Evolutionary conservation across 805 yeast species (phyloP), one percentile per base, ranked within the genome.

Genomic region (Cyberlindnera galapagoensis): DNA sequence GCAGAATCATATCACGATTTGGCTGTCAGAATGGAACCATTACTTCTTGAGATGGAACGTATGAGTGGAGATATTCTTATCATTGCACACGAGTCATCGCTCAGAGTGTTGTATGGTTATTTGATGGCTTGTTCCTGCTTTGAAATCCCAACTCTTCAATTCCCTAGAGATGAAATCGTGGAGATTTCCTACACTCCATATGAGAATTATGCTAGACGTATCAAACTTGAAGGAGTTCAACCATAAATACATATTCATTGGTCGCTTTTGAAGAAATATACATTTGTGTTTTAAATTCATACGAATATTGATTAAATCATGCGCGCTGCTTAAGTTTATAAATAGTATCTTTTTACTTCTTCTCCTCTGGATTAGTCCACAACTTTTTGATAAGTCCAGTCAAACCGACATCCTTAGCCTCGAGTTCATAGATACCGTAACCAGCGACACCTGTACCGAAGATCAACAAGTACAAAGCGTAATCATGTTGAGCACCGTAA

Each of bases 1-100:
- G 86, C 94, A 0, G 99, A 92, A 60, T 83, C 94, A 31, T 92
- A 87, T 53, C 98, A 92, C 58, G 99, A 92, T 57, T 68, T 92
- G 36, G 97, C 98, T 0, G 80, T 92, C 22, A 76, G 95, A 47
- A 72, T 92, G 61, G 98, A 92, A 59, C 95, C 97, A 0, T 65
- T 92, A 34, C 75, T 92, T 39, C 67, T 92, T 54, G 97, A 92
- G 57, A 80, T 92, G 76, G 99, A 92, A 57, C 72, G 97, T 46
- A 79, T 82, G 72, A 73, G 84, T 33, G 84, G 86, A 14, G 96
- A 87, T 53, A 71, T 92, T 11, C 63, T 92, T 44, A 81, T 92
- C 38, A 82, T 92, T 45, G 97, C 96, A 1, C 97, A 92, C 54
- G 97, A 90, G 49, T 76, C 94, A 1, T 81, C 92, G 3, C 67